Conservation (phyloP, 2,329 filamentous ascomycete species). For the Neurospora crassa region DNA sequence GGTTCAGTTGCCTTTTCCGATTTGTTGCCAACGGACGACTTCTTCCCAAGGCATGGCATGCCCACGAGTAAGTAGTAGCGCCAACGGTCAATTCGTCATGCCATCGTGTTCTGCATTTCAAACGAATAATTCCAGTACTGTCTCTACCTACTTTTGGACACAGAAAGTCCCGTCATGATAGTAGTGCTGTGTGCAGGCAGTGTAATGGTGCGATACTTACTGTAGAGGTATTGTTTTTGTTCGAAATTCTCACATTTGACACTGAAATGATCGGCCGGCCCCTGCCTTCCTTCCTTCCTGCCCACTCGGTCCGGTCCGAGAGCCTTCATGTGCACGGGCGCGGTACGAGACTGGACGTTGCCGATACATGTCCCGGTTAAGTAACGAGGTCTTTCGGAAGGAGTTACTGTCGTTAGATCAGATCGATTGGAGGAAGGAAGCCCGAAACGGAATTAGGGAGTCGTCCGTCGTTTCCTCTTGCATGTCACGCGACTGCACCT, state of each 20-base stretch:
- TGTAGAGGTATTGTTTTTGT: neutral
- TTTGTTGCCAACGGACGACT: constrained; percentile 3
- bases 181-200: no score
- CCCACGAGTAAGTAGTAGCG: no score
- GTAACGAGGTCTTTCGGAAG: neutral
- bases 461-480: neutral
- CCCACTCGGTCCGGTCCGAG: neutral
- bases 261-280: neutral
- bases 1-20: constrained; percentile 7
- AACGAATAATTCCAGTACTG: neutral
- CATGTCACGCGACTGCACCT: neutral
- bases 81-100: neutral
- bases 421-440: neutral
- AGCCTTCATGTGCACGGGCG: neutral
- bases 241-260: neutral
- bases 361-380: neutral
- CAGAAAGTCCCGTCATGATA: neutral
- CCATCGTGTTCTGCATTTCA: neutral
- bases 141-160: neutral
- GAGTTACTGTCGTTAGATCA: neutral
- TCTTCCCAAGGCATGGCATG: neutral
- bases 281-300: neutral
- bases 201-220: neutral
- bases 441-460: neutral
- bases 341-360: neutral